Percentiles rank a stretch among this genome's conserved stretches.
Evolutionary conservation across 306 rosid species (phyloP).

Genomic region (Begonia fuchsioides): DNA sequence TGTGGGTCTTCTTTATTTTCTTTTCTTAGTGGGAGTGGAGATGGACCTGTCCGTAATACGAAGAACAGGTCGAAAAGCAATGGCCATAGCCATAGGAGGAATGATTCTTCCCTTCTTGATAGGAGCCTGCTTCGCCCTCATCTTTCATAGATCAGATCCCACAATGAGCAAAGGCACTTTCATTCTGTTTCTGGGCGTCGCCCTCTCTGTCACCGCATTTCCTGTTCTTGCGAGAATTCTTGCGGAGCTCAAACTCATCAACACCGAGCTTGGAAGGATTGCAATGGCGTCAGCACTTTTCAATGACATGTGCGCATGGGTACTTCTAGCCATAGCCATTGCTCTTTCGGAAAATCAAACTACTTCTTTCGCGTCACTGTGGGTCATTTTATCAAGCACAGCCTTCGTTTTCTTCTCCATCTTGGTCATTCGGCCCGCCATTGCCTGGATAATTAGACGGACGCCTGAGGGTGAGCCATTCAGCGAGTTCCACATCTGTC

Average conservation of each 20-base stretch:
- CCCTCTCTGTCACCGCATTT: conserved; percentile 62
- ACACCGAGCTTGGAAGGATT: conserved; percentile 57
- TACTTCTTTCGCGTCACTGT: conserved; percentile 47
- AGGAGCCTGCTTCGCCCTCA: conserved; percentile 22
- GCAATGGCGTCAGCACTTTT: conserved; percentile 58
- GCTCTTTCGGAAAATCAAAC: conserved; percentile 46
- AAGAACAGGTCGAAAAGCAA: conserved; percentile 36
- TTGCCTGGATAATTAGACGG: conserved; percentile 40
- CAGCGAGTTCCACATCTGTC: conserved; percentile 55
- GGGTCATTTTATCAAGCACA: conserved; percentile 56
- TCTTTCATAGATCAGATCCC: background rate
- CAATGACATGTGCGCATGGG: conserved; percentile 81
- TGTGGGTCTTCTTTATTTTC: conserved; percentile 64
- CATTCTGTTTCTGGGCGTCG: conserved; percentile 54
- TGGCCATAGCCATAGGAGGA: conserved; percentile 44
- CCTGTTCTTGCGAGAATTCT: conserved; percentile 70
- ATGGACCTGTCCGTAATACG: conserved; percentile 60
- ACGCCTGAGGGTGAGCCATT: conserved; percentile 81
- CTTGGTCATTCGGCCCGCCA: conserved; percentile 41
- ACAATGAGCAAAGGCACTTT: conserved; percentile 7
- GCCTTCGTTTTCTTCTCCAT: conserved; percentile 43
- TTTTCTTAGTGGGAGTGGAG: conserved; percentile 70
- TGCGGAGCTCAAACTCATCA: conserved; percentile 65
- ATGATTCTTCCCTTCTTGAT: conserved; percentile 55
- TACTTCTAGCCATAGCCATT: conserved; percentile 63